Conservation (phyloP, 192 early-diverging fungal genomes). For the Coemansia sp. region DNA sequence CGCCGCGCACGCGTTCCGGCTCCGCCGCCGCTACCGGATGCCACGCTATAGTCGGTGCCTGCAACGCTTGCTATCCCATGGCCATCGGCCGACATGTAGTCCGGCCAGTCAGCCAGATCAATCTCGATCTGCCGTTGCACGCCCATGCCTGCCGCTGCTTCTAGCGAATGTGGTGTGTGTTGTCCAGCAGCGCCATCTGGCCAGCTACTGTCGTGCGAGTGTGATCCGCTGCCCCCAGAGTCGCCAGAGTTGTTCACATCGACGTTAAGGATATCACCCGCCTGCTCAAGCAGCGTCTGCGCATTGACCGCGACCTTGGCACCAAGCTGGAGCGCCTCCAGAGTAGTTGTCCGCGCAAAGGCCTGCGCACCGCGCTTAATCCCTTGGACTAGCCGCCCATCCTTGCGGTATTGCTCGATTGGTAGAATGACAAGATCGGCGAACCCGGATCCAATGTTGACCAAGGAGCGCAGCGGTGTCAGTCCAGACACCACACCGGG, state of each 20-base stretch:
- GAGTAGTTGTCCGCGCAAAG: constrained; percentile 85
- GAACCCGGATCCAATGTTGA: constrained; percentile 87
- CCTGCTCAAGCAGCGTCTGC: constrained; percentile 85
- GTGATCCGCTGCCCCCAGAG: constrained; percentile 26
- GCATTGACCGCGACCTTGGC: constrained; percentile 86
- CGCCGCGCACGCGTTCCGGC: constrained; percentile 15
- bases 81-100: constrained; percentile 45
- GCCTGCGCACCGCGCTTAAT: constrained; percentile 85
- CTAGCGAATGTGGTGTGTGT: constrained; percentile 6
- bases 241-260: constrained; percentile 35
- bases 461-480: constrained; percentile 81
- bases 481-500: constrained; percentile 88
- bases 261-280: constrained; percentile 74
- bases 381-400: constrained; percentile 86
- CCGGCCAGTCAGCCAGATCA: constrained; percentile 50
- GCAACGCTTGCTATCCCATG: constrained; percentile 10
- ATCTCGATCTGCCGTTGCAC: constrained; percentile 15
- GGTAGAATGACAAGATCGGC: constrained; percentile 91
- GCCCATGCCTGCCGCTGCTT: background rate
- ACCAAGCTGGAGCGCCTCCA: constrained; percentile 87
- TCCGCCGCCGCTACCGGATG: constrained; percentile 9
- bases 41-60: constrained; percentile 11
- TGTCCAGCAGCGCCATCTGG: constrained; percentile 9
- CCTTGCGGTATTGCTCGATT: constrained; percentile 88
- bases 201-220: constrained; percentile 30